Conservation (phyloP, 2,329 filamentous ascomycete species). For the Exutisphaerella laricina region DNA sequence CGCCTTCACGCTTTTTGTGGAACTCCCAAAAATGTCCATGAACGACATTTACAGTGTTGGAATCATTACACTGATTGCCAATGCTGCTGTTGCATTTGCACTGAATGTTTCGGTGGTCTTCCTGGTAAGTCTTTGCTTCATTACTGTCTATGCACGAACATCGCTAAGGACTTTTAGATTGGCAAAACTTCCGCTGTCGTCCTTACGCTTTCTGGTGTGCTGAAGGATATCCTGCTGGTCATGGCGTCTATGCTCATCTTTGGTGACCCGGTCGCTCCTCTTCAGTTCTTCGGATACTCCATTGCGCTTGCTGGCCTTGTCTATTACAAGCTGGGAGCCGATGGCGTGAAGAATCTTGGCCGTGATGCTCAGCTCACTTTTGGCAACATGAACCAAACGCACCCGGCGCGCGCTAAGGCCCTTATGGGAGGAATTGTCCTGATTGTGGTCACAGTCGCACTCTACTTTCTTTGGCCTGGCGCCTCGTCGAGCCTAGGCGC, state of each 20-base stretch:
- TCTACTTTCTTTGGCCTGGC: constrained; percentile 35
- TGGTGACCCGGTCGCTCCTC: constrained; percentile 64
- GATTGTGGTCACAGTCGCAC: constrained; percentile 61
- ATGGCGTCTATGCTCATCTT: constrained; percentile 75
- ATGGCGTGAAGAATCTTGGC: constrained; percentile 75
- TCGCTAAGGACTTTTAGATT: constrained; percentile 51
- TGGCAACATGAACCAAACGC: constrained; percentile 75
- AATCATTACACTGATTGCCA: constrained; percentile 64
- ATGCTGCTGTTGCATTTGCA: constrained; percentile 71
- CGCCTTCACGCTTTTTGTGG: constrained; percentile 65
- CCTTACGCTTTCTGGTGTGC: constrained; percentile 78
- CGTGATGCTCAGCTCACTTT: constrained; percentile 68
- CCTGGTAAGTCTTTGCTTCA: constrained; percentile 54
- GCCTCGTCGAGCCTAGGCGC: neutral
- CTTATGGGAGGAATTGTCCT: constrained; percentile 61
- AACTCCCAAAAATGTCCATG: constrained; percentile 64
- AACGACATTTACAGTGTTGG: constrained; percentile 69
- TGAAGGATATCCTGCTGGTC: constrained; percentile 83
- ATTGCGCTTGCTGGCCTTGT: constrained; percentile 74
- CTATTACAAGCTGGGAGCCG: constrained; percentile 80
- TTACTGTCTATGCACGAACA: neutral
- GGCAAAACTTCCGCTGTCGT: constrained; percentile 82
- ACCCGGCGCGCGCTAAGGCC: constrained; percentile 72
- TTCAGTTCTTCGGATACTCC: constrained; percentile 79
- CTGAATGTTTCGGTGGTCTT: constrained; percentile 83